Evolutionary conservation across 768 basidiomycete species (phyloP).

Genomic region (Termitomyces sp.): DNA sequence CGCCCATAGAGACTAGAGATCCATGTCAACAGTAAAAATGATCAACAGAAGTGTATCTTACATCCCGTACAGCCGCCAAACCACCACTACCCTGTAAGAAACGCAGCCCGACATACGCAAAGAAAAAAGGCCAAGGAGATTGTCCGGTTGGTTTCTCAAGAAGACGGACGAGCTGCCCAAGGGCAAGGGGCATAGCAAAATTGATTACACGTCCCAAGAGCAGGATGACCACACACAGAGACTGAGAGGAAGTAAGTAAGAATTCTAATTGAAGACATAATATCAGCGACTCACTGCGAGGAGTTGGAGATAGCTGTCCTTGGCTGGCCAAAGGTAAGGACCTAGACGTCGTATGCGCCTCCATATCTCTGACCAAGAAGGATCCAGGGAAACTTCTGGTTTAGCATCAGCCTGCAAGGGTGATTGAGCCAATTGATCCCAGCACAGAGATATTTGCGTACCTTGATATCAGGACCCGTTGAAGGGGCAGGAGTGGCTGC

Average conservation of each 20-base stretch:
- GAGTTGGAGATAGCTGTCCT: constrained; percentile 57
- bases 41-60: constrained; percentile 18
- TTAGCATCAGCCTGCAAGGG: constrained; percentile 30
- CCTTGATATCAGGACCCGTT: constrained; percentile 32
- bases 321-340: constrained; percentile 85
- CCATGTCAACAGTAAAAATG: not conserved
- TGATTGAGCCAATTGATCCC: not conserved
- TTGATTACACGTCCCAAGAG: constrained; percentile 75
- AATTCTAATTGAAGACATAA: not conserved
- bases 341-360: constrained; percentile 57
- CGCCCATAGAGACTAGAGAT: constrained; percentile 61
- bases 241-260: constrained; percentile 29
- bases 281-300: constrained; percentile 46
- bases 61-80: constrained; percentile 60
- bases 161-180: constrained; percentile 58
- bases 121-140: constrained; percentile 66
- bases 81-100: constrained; percentile 78
- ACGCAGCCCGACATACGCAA: constrained; percentile 61
- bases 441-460: constrained; percentile 11
- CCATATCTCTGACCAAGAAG: constrained; percentile 68
- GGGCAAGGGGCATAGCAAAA: constrained; percentile 59
- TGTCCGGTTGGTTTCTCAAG: constrained; percentile 40
- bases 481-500: constrained; percentile 43
- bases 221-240: constrained; percentile 65
- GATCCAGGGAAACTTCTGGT: constrained; percentile 53